phyloP scores from a whole-genome alignment of 164 flowering plant species.

The Amborella trichopoda region DNA sequence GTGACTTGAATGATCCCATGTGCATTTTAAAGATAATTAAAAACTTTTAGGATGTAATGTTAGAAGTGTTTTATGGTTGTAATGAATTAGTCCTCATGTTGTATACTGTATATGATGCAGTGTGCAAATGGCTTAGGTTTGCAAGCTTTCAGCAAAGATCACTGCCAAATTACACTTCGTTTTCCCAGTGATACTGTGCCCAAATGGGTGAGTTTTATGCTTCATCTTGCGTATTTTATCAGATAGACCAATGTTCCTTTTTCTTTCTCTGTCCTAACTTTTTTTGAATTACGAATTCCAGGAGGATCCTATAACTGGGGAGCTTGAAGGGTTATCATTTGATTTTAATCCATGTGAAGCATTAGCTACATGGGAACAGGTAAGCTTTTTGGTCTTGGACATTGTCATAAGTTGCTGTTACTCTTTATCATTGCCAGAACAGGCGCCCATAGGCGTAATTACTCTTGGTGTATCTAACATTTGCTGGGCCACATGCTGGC shows the following conservation, averaged over 20 bases:
- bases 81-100: too few relatives aligned
- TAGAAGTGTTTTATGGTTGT: neutral
- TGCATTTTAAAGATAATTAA: neutral
- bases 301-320: slow-evolving; percentile 83
- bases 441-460: too few relatives aligned
- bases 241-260: neutral
- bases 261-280: neutral
- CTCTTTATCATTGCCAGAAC: too few relatives aligned
- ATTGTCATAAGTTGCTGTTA: too few relatives aligned
- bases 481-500: too few relatives aligned
- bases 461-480: too few relatives aligned
- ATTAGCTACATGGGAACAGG: slow-evolving; percentile 95
- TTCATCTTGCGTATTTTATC: neutral
- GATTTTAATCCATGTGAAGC: slow-evolving; percentile 90
- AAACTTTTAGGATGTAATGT: neutral
- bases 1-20: neutral
- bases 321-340: slow-evolving; percentile 73
- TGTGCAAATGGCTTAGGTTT: slow-evolving; percentile 86
- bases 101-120: slow-evolving; percentile 43
- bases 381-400: too few relatives aligned
- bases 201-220: slow-evolving; percentile 65
- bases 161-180: slow-evolving; percentile 57
- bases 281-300: slow-evolving; percentile 12
- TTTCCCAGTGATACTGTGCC: slow-evolving; percentile 70
- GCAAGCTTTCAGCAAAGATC: slow-evolving; percentile 46